phyloP scores from a whole-genome alignment of 768 basidiomycete genomes.

The Leccinellum rugosiceps region DNA sequence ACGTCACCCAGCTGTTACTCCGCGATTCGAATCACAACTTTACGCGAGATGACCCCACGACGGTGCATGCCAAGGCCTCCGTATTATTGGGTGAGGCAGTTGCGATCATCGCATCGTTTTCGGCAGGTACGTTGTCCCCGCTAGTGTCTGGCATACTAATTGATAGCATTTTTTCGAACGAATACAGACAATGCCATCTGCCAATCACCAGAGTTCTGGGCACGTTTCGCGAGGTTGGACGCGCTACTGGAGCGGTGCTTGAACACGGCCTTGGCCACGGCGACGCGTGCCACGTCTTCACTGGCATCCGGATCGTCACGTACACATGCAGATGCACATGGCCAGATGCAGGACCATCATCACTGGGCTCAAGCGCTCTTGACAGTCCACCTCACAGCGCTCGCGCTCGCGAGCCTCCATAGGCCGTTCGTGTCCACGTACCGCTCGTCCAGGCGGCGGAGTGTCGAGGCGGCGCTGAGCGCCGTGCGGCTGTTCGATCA shows the following conservation, averaged over 20 bases:
- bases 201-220: constrained; percentile 42
- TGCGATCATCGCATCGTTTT: constrained; percentile 26
- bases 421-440: constrained; percentile 16
- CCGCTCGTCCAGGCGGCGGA: constrained; percentile 11
- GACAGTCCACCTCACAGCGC: constrained; percentile 20
- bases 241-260: constrained; percentile 38
- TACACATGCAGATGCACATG: neutral
- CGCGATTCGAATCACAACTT: constrained; percentile 11
- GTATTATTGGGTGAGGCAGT: constrained; percentile 36
- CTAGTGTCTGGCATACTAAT: neutral
- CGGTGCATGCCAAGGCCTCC: constrained; percentile 28
- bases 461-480: constrained; percentile 14
- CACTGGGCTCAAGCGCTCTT: constrained; percentile 8
- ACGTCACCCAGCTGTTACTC: constrained; percentile 18
- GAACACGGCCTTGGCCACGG: constrained; percentile 7
- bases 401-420: constrained; percentile 27
- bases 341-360: neutral
- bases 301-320: neutral
- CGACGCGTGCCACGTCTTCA: neutral
- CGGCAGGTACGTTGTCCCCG: constrained; percentile 22
- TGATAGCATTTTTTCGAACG: neutral
- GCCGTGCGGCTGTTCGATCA: constrained; percentile 16
- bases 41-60: constrained; percentile 1
- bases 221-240: constrained; percentile 45
- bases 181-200: constrained; percentile 38